Conservation (phyloP, 2,329 filamentous ascomycete genomes). For the Penicillium sp. region DNA sequence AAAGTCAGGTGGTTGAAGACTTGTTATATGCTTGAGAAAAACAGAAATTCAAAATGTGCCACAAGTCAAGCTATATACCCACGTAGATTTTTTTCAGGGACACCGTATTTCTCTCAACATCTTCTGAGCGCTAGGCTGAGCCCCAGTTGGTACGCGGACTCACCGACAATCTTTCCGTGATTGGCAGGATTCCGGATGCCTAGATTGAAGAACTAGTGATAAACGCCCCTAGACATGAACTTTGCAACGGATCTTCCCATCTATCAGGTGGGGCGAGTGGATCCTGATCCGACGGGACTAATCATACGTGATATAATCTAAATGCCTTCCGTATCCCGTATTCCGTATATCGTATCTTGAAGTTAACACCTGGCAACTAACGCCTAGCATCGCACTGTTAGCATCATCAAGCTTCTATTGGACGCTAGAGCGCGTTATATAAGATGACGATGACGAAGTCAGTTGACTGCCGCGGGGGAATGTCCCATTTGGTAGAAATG, state of each 20-base stretch:
- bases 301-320: not conserved
- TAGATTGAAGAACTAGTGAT: not conserved
- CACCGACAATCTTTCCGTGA: not conserved
- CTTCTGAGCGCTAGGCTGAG: not conserved
- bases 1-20: not conserved
- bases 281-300: not conserved
- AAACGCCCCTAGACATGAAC: not conserved
- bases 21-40: not conserved
- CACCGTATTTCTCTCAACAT: not conserved
- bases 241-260: not conserved
- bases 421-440: not conserved
- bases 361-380: not conserved
- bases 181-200: not conserved
- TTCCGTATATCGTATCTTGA: not conserved
- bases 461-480: not conserved
- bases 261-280: not conserved
- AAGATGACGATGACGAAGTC: not conserved
- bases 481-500: not conserved
- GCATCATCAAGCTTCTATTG: not conserved
- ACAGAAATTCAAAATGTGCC: not conserved
- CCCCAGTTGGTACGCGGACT: not conserved
- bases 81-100: not conserved
- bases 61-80: not conserved
- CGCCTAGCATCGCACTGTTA: not conserved
- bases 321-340: not conserved